These are phyloP conservation scores for Xylaria venustula DNA, from an alignment of 495 filamentous ascomycete genomes.

Conservation along the genomic window DNA sequence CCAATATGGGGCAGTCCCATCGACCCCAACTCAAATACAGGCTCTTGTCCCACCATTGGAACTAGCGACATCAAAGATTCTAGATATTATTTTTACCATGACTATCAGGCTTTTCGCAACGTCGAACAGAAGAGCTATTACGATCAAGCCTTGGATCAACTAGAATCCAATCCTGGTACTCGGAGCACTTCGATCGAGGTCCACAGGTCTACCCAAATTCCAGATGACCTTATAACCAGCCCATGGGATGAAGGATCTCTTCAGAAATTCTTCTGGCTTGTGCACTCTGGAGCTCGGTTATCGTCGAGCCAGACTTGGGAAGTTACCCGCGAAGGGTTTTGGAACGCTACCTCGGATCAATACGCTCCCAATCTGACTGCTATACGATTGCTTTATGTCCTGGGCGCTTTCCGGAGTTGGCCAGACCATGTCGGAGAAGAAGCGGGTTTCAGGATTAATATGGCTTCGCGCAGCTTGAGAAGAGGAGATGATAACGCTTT, in stretches of 20 bases:
- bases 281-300: constrained; percentile 29
- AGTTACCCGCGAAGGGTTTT: constrained; percentile 20
- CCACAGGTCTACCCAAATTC: constrained; percentile 30
- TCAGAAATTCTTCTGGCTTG: constrained; percentile 39
- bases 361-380: constrained; percentile 3
- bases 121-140: neutral
- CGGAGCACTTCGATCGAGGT: constrained; percentile 23
- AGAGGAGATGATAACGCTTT: neutral
- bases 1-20: constrained; percentile 17
- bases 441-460: neutral
- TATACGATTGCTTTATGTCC: constrained; percentile 2
- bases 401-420: constrained; percentile 8
- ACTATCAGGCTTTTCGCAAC: constrained; percentile 18
- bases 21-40: neutral
- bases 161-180: neutral
- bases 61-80: constrained; percentile 6
- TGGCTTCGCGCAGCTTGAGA: neutral
- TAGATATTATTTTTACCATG: constrained; percentile 14
- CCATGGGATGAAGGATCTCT: constrained; percentile 24
- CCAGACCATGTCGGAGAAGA: neutral
- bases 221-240: constrained; percentile 29
- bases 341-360: constrained; percentile 2
- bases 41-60: neutral
- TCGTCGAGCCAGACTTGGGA: constrained; percentile 33
- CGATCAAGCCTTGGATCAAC: neutral